Conservation (phyloP, 805 yeast species). For the Myxozyma melibiosi region DNA sequence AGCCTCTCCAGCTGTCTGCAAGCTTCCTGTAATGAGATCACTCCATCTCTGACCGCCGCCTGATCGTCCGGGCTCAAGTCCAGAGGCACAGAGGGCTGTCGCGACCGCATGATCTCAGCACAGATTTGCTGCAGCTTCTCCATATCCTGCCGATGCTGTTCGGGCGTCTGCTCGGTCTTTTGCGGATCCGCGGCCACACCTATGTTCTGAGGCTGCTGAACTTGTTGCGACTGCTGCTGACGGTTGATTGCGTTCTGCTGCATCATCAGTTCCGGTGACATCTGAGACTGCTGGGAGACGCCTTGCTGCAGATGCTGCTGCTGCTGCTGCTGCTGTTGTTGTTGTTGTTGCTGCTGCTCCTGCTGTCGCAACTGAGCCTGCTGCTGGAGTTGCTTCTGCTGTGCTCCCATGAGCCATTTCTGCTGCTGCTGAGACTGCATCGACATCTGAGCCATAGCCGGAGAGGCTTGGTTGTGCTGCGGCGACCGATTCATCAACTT, state of each 20-base stretch:
- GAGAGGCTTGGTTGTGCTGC: slow-evolving; percentile 16
- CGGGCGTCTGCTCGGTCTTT: slow-evolving; percentile 2
- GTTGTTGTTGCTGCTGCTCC: slow-evolving; percentile 1
- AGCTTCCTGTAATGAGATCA: slow-evolving; percentile 25
- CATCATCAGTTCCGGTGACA: slow-evolving; percentile 1
- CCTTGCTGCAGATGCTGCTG: slow-evolving; percentile 8
- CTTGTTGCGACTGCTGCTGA: background rate
- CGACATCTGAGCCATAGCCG: slow-evolving; percentile 6
- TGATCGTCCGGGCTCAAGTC: slow-evolving; percentile 23
- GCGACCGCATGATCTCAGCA: slow-evolving; percentile 19
- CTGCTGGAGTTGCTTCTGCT: slow-evolving; percentile 22
- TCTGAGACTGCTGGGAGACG: too few relatives aligned
- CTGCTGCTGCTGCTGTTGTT: slow-evolving; percentile 16
- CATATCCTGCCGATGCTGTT: slow-evolving; percentile 25
- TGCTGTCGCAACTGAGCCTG: slow-evolving; percentile 11
- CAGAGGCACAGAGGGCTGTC: slow-evolving; percentile 13
- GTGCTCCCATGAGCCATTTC: background rate
- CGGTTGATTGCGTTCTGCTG: background rate
- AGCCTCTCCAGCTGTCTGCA: slow-evolving; percentile 26
- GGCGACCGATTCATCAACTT: slow-evolving; percentile 16
- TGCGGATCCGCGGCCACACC: background rate
- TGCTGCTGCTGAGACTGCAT: slow-evolving; percentile 22
- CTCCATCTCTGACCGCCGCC: slow-evolving; percentile 10
- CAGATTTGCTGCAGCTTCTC: slow-evolving; percentile 17
- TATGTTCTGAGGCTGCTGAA: background rate